Evolutionary conservation across 768 basidiomycete genomes (phyloP), one percentile per base, ranked within the genome.

Genomic region (Boletales sp.): DNA sequence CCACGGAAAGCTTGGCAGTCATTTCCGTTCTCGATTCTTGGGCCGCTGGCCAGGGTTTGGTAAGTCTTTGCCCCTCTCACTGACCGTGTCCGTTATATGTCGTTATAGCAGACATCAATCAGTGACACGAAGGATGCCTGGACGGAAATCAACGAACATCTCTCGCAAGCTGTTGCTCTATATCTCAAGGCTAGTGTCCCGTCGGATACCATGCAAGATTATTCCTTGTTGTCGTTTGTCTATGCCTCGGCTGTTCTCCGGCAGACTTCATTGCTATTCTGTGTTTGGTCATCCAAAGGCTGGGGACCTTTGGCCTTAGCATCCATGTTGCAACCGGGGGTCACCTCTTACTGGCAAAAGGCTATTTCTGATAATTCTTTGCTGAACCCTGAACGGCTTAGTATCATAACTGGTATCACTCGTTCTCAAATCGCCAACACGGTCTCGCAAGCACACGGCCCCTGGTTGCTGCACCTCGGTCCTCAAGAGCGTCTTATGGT

Each of bases 241-340:
- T 88, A 87, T 64, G 75, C 59, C 75, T 75, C 66, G 68, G 81
- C 70, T 41, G 78, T 90, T 43, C 72, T 94, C 10, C 81, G 90
- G 36, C 89, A 89, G 61, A 71, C 86, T 7, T 78, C 81, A 2
- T 75, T 94, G 43, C 73, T 92, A 14, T 87, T 90, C 61, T 78
- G 87, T 18, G 72, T 91, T 9, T 88, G 89, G 87, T 83, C 86
- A 40, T 80, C 86, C n/a, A 88, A 90, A 65, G 92, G 92, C 19
- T 92, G 91, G 86, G 88, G 90, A 3, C 80, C 83, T 0, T 72
- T 87, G 30, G 84, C 90, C 4, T 84, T 91, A 55, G 80, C 82
- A 15, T 80, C 80, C 17, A 84, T 91, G 82, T 68, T 92, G 37
- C 83, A 83, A 56, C 78, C 83, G 30, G 83, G 76, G 38, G 74